A percentile compares a stretch with the other conserved stretches of the same genome.
These are phyloP conservation scores for Acmispon strigosus DNA, from an alignment of 306 rosid species.

Conservation along the genomic window DNA sequence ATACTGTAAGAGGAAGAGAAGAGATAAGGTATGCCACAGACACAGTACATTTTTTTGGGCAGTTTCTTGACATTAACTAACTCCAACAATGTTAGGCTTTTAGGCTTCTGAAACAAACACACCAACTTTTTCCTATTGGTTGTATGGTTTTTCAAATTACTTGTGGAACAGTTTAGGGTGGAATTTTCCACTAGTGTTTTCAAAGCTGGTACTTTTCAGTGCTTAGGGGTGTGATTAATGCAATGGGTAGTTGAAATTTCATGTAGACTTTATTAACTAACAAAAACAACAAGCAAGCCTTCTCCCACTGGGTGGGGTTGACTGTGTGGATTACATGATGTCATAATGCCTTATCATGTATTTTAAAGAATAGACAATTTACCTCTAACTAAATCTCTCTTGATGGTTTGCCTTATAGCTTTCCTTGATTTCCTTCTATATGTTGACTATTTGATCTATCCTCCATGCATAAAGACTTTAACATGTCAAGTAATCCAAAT, in stretches of 20 bases:
- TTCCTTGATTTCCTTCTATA: no score
- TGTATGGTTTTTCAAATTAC: not conserved
- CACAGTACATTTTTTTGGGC: not conserved
- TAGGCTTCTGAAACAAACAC: not conserved
- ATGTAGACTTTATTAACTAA: not conserved
- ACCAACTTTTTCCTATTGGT: not conserved
- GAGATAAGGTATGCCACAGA: slow-evolving; percentile 70
- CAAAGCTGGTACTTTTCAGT: not conserved
- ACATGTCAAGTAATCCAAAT: not conserved
- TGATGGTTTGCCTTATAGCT: no score
- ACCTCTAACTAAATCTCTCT: no score
- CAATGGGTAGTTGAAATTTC: not conserved
- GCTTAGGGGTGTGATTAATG: not conserved
- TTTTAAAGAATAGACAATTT: no score
- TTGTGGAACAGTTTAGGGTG: not conserved
- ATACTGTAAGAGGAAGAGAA: slow-evolving; percentile 96
- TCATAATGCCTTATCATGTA: no score
- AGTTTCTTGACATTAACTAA: not conserved
- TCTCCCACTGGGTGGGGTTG: no score
- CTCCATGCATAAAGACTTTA: not conserved
- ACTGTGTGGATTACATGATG: no score
- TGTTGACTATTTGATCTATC: no score
- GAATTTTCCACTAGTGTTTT: not conserved
- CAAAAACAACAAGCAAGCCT: no score
- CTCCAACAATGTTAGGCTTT: not conserved